Evolutionary conservation across 495 filamentous ascomycete species (phyloP).

Genomic region (Mycothermus thermophilus): DNA sequence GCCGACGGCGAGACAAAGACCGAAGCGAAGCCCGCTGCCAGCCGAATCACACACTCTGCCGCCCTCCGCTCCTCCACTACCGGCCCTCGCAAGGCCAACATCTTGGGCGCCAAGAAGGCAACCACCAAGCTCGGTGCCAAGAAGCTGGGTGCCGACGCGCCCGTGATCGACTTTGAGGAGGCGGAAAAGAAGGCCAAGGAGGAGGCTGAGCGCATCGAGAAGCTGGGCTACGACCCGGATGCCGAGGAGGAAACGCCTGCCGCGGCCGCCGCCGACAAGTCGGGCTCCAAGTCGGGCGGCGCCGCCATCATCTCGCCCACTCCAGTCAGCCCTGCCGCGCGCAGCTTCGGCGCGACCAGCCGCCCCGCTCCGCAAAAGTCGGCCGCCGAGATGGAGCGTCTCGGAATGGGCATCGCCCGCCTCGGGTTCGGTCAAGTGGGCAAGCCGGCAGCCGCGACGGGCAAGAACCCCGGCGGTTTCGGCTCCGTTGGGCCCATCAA

Average conservation of each 20-base stretch:
- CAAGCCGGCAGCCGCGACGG: conserved; percentile 48
- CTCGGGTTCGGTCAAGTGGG: conserved; percentile 87
- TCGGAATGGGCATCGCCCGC: conserved; percentile 80
- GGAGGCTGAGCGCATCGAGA: conserved; percentile 90
- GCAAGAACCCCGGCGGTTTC: conserved; percentile 66
- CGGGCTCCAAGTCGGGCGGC: conserved; percentile 14
- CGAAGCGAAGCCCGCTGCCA: conserved; percentile 26
- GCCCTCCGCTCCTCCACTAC: conserved; percentile 53
- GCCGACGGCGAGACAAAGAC: conserved; percentile 32
- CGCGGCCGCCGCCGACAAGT: conserved; percentile 32
- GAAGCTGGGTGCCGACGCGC: conserved; percentile 74
- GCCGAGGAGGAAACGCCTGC: conserved; percentile 53
- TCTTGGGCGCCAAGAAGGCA: conserved; percentile 86
- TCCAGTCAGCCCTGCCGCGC: conserved; percentile 50
- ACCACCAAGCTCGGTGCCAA: conserved; percentile 22
- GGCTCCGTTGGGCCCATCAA: conserved; percentile 67
- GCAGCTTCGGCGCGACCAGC: conserved; percentile 48
- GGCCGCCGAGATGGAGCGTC: conserved; percentile 62
- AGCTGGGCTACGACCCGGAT: conserved; percentile 94
- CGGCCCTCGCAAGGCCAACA: conserved; percentile 61
- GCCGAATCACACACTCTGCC: conserved; percentile 58
- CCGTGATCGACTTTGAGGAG: conserved; percentile 80
- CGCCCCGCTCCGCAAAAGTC: conserved; percentile 46
- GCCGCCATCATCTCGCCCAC: conserved; percentile 55
- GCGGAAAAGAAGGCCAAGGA: conserved; percentile 94